A percentile compares a stretch with the other conserved stretches of the same genome.
Conservation (phyloP, 2,329 filamentous ascomycete species). For the Kalmusia sp. region DNA sequence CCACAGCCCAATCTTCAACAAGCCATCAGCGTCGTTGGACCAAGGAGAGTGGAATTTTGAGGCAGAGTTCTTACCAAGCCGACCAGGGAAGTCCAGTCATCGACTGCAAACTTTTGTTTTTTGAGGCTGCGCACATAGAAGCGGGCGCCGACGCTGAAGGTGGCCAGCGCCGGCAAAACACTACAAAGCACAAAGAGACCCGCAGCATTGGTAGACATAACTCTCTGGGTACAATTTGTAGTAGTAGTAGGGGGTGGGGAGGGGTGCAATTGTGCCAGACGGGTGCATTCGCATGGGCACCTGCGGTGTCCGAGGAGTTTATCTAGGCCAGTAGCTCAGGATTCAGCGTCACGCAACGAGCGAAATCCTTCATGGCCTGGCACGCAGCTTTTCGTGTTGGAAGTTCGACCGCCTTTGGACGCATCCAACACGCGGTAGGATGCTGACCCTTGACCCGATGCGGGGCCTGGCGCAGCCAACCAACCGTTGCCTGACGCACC, state of each 20-base stretch:
- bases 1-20: constrained; percentile 9
- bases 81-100: constrained; percentile 11
- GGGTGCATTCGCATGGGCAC: constrained; percentile 3
- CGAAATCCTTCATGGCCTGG: constrained; percentile 2
- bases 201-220: constrained; percentile 9
- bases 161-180: constrained; percentile 5
- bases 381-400: constrained; percentile 1
- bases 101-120: constrained; percentile 7
- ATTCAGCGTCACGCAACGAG: neutral
- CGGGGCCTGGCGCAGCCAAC: neutral
- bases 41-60: no score
- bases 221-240: neutral
- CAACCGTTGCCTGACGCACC: constrained; percentile 3
- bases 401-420: neutral
- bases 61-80: constrained; percentile 13
- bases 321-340: constrained; percentile 1
- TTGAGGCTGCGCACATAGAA: constrained; percentile 6
- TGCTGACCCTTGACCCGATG: constrained; percentile 4
- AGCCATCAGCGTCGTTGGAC: neutral
- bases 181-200: constrained; percentile 7
- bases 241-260: neutral
- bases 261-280: constrained; percentile 1
- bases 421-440: constrained; percentile 5
- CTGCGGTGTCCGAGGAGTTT: constrained; percentile 8
- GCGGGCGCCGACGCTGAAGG: constrained; percentile 7